These are phyloP conservation scores for Euphorbia schlechtendalii DNA, from an alignment of 441 rosid genomes.

Conservation along the genomic window DNA sequence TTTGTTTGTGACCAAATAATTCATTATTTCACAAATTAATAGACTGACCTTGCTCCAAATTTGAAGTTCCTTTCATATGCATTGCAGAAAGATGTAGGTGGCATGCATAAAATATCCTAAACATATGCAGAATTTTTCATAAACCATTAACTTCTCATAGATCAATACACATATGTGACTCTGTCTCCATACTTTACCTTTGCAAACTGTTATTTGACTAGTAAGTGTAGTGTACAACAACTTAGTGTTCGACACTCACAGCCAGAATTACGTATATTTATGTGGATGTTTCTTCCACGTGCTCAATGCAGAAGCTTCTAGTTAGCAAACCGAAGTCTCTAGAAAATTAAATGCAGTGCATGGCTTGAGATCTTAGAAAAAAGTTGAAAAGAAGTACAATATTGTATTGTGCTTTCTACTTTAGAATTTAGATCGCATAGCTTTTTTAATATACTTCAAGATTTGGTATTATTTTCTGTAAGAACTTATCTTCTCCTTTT, in stretches of 20 bases:
- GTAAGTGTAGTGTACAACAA: not conserved
- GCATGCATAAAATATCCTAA: not conserved
- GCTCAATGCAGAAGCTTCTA: not conserved
- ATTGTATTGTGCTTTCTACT: too few species aligned
- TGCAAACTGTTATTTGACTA: conserved; percentile 1
- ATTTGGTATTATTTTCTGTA: too few species aligned
- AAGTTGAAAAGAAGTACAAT: too few species aligned
- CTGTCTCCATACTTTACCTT: not conserved
- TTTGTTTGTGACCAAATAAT: not conserved
- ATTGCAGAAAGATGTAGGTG: not conserved
- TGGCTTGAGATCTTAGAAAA: not conserved
- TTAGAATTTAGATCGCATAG: too few species aligned
- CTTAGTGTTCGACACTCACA: not conserved
- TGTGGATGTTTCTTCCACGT: not conserved
- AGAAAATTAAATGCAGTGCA: too few species aligned
- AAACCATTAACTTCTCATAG: not conserved
- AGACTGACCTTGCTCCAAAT: not conserved
- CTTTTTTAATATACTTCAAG: too few species aligned
- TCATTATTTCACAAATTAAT: not conserved
- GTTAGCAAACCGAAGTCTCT: not conserved
- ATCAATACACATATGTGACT: too few species aligned
- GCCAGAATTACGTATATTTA: not conserved
- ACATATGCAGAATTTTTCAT: too few species aligned
- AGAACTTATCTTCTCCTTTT: too few species aligned
- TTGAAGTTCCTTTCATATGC: not conserved